phyloP scores from a whole-genome alignment of 371 early-diverging fungal genomes.

The Circinella minor region DNA sequence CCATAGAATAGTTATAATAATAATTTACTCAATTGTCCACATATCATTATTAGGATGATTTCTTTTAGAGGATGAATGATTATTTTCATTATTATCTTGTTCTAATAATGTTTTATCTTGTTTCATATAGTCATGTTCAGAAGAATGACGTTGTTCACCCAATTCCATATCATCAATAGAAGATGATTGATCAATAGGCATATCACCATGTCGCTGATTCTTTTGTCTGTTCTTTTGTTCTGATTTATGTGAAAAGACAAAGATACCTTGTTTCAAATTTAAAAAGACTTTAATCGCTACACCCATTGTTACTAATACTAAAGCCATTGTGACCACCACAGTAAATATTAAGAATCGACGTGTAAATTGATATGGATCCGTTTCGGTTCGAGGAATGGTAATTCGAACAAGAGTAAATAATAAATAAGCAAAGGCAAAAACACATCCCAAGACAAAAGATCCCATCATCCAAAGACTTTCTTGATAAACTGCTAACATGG shows the following conservation, averaged over 20 bases:
- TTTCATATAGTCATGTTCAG: neutral
- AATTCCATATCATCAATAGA: constrained; percentile 27
- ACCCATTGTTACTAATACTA: constrained; percentile 29
- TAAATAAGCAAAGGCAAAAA: constrained; percentile 34
- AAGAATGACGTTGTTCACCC: neutral
- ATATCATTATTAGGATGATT: neutral
- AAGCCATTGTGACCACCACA: constrained; percentile 33
- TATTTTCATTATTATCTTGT: neutral
- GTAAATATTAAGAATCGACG: constrained; percentile 54
- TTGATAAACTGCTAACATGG: constrained; percentile 39
- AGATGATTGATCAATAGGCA: constrained; percentile 33
- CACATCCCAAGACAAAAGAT: constrained; percentile 25
- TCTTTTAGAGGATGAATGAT: neutral
- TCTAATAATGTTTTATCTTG: neutral
- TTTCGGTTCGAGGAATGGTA: constrained; percentile 19
- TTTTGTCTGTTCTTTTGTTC: constrained; percentile 19
- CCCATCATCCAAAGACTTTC: constrained; percentile 44
- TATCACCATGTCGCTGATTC: neutral
- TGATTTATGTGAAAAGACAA: constrained; percentile 27
- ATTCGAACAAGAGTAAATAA: constrained; percentile 41
- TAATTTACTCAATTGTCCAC: constrained; percentile 4
- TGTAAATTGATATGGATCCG: constrained; percentile 49
- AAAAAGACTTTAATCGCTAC: constrained; percentile 30
- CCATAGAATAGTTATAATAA: neutral
- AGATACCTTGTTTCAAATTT: constrained; percentile 33